Conservation (phyloP, 306 rosid species). For the Corylus heterophylla region DNA sequence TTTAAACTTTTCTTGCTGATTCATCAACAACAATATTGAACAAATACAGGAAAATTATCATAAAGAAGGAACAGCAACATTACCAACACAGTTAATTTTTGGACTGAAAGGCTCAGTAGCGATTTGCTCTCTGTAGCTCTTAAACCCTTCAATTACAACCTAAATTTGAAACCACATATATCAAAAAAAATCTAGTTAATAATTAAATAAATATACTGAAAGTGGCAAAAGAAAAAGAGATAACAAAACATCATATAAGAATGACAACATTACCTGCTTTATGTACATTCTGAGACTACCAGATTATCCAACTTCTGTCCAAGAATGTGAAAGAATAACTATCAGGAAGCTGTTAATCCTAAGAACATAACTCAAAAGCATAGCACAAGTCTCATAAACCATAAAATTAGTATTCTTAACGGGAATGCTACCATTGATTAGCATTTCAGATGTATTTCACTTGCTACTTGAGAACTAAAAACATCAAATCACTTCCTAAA, state of each 20-base stretch:
- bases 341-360: slow-evolving; percentile 24
- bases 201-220: neutral
- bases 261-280: slow-evolving; percentile 66
- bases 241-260: neutral
- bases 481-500: neutral
- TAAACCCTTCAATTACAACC: slow-evolving; percentile 93
- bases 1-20: neutral
- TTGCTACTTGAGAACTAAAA: neutral
- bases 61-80: slow-evolving; percentile 23
- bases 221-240: neutral
- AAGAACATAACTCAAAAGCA: neutral
- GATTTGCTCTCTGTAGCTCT: slow-evolving; percentile 91
- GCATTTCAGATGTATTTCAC: neutral
- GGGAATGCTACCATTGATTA: neutral
- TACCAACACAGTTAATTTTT: slow-evolving; percentile 98
- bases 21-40: slow-evolving; percentile 15
- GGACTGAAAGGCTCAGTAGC: slow-evolving; percentile 97
- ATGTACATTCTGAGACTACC: slow-evolving; percentile 70
- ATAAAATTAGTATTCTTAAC: neutral
- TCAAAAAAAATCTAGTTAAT: neutral
- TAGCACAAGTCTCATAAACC: neutral
- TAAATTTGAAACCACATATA: slow-evolving; percentile 24
- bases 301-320: slow-evolving; percentile 40
- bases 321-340: slow-evolving; percentile 5
- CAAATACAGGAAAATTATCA: slow-evolving; percentile 19